Percentiles rank a stretch among this genome's conserved stretches.
phyloP scores from a whole-genome alignment of 805 yeast species.

The Metschnikowia anglica region DNA sequence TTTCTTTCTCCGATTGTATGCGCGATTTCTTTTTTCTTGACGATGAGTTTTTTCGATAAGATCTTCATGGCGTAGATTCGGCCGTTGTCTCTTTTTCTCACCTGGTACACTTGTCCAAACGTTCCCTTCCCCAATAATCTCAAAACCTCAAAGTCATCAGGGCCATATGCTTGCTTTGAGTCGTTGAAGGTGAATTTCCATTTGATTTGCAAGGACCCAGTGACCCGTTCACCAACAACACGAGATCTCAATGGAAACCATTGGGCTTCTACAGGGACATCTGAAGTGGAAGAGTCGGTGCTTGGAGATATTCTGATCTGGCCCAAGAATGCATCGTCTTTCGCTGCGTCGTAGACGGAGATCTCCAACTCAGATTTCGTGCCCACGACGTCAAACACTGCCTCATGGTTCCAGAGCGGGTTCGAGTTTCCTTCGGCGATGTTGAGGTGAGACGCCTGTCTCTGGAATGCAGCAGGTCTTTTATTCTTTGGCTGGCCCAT shows the following conservation, averaged over 20 bases:
- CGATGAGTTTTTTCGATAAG: conserved; percentile 89
- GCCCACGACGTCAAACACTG: conserved; percentile 88
- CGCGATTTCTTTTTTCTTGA: conserved; percentile 94
- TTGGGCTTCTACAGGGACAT: conserved; percentile 48
- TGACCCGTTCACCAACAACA: conserved; percentile 68
- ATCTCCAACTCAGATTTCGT: conserved; percentile 81
- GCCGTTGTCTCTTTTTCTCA: conserved; percentile 81
- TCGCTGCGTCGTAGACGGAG: conserved; percentile 84
- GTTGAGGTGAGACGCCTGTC: conserved; percentile 39
- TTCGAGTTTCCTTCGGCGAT: conserved; percentile 34
- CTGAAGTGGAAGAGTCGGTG: conserved; percentile 36
- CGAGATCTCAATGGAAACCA: conserved; percentile 80
- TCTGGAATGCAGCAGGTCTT: conserved; percentile 38
- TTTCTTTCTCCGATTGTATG: conserved; percentile 98
- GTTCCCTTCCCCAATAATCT: conserved; percentile 94
- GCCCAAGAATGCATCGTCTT: conserved; percentile 83
- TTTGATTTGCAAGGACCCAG: conserved; percentile 75
- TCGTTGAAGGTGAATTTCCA: conserved; percentile 67
- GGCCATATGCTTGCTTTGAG: conserved; percentile 79
- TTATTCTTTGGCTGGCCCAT: conserved; percentile 18
- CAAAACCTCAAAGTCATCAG: conserved; percentile 90
- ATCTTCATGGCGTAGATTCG: conserved; percentile 98
- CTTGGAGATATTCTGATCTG: conserved; percentile 74
- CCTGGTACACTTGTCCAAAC: conserved; percentile 97
- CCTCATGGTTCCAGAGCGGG: conserved; percentile 91